phyloP scores from a whole-genome alignment of 1,284 basidiomycete species.

The Earliella scabrosa region DNA sequence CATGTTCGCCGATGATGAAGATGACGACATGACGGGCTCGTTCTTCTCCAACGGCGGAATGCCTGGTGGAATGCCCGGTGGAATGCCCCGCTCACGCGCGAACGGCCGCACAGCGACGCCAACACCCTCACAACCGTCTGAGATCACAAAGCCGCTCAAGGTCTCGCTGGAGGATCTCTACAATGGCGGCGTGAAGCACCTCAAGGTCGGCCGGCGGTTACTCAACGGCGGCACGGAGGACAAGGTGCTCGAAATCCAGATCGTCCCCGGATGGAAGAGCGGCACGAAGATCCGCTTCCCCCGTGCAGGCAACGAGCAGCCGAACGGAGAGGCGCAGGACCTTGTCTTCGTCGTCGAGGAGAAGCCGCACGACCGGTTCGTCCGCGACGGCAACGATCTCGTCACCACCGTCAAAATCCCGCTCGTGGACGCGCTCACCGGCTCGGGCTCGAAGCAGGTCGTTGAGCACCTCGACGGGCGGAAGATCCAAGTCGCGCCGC shows the following conservation, averaged over 20 bases:
- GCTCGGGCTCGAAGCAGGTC: slow-evolving; percentile 51
- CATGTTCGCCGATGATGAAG: slow-evolving; percentile 54
- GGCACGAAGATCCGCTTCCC: slow-evolving; percentile 94
- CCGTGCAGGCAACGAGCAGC: slow-evolving; percentile 83
- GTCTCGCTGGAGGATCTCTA: slow-evolving; percentile 93
- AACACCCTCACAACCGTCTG: slow-evolving; percentile 49
- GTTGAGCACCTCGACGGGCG: slow-evolving; percentile 82
- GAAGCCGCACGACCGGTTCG: slow-evolving; percentile 81
- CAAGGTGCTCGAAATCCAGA: slow-evolving; percentile 89
- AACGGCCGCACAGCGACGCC: slow-evolving; percentile 25
- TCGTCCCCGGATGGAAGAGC: slow-evolving; percentile 86
- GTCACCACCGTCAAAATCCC: slow-evolving; percentile 66
- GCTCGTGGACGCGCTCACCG: slow-evolving; percentile 84
- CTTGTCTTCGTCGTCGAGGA: slow-evolving; percentile 93
- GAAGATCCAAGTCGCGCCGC: slow-evolving; percentile 70
- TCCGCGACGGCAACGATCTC: slow-evolving; percentile 84
- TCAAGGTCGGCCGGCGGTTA: slow-evolving; percentile 85
- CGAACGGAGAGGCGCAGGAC: slow-evolving; percentile 78
- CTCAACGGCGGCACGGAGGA: slow-evolving; percentile 82
- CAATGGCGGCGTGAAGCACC: slow-evolving; percentile 84
- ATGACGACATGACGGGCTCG: slow-evolving; percentile 51
- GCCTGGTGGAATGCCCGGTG: slow-evolving; percentile 45
- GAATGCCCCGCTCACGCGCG: slow-evolving; percentile 48
- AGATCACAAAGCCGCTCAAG: slow-evolving; percentile 86
- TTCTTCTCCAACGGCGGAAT: slow-evolving; percentile 46